These are phyloP conservation scores for Trichophyton mentagrophytes DNA, from an alignment of 2,329 filamentous ascomycete species.

Conservation along the genomic window DNA sequence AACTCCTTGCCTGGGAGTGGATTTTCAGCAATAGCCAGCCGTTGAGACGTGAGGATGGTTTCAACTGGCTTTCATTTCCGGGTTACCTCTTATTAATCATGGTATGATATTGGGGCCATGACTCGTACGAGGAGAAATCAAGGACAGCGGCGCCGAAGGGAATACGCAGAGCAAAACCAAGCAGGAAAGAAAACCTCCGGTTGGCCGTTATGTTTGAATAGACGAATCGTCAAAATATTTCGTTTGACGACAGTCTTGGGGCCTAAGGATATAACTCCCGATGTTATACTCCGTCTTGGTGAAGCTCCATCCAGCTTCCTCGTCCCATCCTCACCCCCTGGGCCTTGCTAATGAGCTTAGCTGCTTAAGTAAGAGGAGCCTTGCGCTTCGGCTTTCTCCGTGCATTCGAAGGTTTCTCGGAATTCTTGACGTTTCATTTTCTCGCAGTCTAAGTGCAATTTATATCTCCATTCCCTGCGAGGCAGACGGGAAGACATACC, in stretches of 20 bases:
- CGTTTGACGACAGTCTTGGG: not conserved
- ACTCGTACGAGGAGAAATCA: not conserved
- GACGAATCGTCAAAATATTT: not conserved
- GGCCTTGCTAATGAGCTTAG: not conserved
- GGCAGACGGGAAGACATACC: not conserved
- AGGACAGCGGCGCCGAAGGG: not conserved
- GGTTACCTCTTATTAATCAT: not conserved
- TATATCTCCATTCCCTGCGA: not conserved
- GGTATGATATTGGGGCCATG: not conserved
- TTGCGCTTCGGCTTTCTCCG: not conserved
- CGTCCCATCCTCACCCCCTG: not conserved
- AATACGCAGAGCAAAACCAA: not conserved
- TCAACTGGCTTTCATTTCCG: not conserved
- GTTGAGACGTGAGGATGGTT: not conserved
- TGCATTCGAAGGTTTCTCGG: not conserved
- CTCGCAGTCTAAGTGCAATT: not conserved
- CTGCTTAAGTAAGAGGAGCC: conserved; percentile 1
- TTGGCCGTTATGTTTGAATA: not conserved
- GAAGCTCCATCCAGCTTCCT: no score
- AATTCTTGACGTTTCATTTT: not conserved
- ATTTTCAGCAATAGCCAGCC: not conserved
- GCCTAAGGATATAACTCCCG: not conserved
- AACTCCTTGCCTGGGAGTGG: not conserved
- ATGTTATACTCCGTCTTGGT: not conserved
- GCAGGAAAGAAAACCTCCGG: not conserved